Conservation (phyloP, 108 stramenopile genomes). For the Pseudonitzschia pungens region DNA sequence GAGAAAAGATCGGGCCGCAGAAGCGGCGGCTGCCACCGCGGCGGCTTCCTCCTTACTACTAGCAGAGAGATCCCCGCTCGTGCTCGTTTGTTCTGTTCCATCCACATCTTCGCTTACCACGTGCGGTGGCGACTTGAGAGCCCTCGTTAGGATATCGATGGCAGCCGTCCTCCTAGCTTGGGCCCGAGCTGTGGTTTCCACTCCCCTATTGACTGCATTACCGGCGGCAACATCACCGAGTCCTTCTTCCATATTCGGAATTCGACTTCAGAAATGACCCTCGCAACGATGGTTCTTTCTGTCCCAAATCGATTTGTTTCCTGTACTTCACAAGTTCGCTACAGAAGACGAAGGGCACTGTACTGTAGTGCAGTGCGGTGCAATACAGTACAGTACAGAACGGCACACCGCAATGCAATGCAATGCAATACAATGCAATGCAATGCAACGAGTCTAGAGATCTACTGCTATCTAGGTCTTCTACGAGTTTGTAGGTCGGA, state of each 20-base stretch:
- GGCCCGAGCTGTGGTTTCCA: background rate
- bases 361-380: background rate
- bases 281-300: too few relatives aligned
- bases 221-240: background rate
- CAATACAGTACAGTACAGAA: background rate
- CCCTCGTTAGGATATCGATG: slow-evolving; percentile 14
- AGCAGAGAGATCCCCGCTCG: background rate
- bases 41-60: background rate
- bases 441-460: background rate
- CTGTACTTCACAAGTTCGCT: background rate
- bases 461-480: too few relatives aligned
- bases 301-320: background rate
- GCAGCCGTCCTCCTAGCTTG: slow-evolving; percentile 2
- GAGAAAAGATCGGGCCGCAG: slow-evolving; percentile 65
- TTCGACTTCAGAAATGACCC: background rate
- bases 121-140: background rate
- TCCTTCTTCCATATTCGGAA: background rate
- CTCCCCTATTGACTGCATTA: background rate
- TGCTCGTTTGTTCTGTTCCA: background rate
- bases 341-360: background rate
- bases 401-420: too few relatives aligned
- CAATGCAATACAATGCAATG: background rate
- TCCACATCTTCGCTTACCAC: background rate
- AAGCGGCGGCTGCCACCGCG: slow-evolving; percentile 40
- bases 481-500: too few relatives aligned